Conservation (phyloP, 352 stramenopile genomes). For the Phytophthora brassicae region DNA sequence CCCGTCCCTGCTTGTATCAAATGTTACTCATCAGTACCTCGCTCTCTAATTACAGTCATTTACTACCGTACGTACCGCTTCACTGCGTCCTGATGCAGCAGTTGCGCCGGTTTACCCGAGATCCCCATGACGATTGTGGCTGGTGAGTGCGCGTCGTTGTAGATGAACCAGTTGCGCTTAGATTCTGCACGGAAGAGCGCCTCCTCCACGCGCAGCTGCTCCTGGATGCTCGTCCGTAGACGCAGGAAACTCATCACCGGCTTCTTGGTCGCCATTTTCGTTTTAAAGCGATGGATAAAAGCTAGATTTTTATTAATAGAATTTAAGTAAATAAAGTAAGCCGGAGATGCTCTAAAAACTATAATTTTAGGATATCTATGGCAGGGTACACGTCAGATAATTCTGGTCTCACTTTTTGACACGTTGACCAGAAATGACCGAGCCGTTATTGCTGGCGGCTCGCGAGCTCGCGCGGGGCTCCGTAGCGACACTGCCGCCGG, state of each 20-base stretch:
- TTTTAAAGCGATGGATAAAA: constrained; percentile 7
- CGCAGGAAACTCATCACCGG: constrained; percentile 72
- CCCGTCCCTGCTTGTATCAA: constrained; percentile 69
- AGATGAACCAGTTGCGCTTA: constrained; percentile 81
- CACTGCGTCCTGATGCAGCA: constrained; percentile 87
- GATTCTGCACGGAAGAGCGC: constrained; percentile 90
- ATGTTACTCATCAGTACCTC: too few relatives aligned
- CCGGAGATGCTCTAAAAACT: too few relatives aligned
- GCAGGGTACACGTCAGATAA: background rate
- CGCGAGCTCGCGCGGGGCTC: constrained; percentile 33
- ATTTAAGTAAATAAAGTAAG: too few relatives aligned
- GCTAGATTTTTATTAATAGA: too few relatives aligned
- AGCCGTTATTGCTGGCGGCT: constrained; percentile 40
- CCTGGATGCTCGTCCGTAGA: constrained; percentile 66
- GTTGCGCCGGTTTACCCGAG: constrained; percentile 90
- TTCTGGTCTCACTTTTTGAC: constrained; percentile 17
- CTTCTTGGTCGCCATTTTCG: constrained; percentile 32
- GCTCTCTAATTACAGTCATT: constrained; percentile 1
- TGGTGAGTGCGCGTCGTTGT: constrained; percentile 64
- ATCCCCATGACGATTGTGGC: constrained; percentile 95
- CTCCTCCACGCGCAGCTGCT: constrained; percentile 92
- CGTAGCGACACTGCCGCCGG: background rate
- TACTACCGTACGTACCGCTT: constrained; percentile 71
- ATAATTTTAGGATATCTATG: background rate
- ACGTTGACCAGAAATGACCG: constrained; percentile 22